Base-by-base conservation (phyloP, 2,329 filamentous ascomycete species). In the Coccinonectria pachysandricola region DNA sequence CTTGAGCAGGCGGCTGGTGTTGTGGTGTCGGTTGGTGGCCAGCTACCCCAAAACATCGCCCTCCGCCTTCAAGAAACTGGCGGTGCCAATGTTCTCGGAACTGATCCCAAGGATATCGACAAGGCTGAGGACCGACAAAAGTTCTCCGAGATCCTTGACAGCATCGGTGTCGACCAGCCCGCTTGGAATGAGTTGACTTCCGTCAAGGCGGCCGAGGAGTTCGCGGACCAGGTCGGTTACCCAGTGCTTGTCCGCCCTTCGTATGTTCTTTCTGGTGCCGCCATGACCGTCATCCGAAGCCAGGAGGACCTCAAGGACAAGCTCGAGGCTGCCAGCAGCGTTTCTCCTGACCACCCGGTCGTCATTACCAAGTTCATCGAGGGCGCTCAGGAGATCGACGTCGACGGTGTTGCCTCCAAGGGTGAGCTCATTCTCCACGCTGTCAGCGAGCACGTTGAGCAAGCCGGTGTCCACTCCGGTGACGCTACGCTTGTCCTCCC, bases 351-450 rank as follows among this genome's bases (percentile, higher is more conserved):
- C 52, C 86, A 98, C 61, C 91, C 91, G 3, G 91, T 98, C 20
- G 91, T 98, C 30, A 96, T 98, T 55, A 93, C 79, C 49, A 93
- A 96, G 62, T 96, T 93, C 65, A 96, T 98, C 37, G 86, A 96
- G 59, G 87, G 86, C 29, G 91, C 91, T 5, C 68, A 92, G 60
- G 91, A 98, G 58, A 94, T 98, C 33, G 91, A 98, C 46, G 84
- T 94, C 37, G 91, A 98, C 47, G 88, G 79, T 53, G 91, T 98
- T 35, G 86, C 81, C 19, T 83, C 81, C 20, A 65, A 81, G 43
- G 91, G 91, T 43, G 78, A 91, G 42, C 72, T 98, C 18, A 69
- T 98, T 33, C 56, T 96, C 27, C 91, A 98, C 53, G 88, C 91
- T 30, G 75, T 98, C 46, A 87, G 79, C 49, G 88, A 96, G 65